A percentile compares a stretch with the other conserved stretches of the same genome.
These are phyloP conservation scores for Amphicarpaea edgeworthii DNA, from an alignment of 306 rosid genomes.

Conservation along the genomic window DNA sequence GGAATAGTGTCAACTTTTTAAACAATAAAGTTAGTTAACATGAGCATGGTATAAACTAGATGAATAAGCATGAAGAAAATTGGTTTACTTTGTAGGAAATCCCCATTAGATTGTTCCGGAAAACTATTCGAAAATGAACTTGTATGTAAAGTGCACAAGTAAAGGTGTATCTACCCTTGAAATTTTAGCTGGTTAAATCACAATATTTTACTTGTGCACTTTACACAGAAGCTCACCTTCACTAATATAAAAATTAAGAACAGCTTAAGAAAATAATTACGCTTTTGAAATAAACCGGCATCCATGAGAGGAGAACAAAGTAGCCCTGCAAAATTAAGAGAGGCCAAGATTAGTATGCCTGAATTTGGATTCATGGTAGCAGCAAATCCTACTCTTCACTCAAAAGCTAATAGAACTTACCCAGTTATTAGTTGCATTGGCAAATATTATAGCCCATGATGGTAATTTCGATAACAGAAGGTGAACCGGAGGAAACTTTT, in stretches of 20 bases:
- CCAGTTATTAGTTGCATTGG: constrained; percentile 93
- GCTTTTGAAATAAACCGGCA: constrained; percentile 95
- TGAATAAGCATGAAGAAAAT: neutral
- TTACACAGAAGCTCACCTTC: neutral
- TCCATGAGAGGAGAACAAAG: constrained; percentile 98
- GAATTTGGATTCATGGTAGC: constrained; percentile 7
- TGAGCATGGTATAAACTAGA: constrained; percentile 7
- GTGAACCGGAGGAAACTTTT: constrained; percentile 63
- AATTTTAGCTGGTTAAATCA: neutral
- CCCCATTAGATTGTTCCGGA: neutral
- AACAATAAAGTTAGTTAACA: neutral
- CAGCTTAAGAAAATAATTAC: constrained; percentile 56
- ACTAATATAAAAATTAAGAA: neutral
- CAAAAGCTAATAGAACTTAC: constrained; percentile 58
- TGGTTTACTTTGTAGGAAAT: neutral
- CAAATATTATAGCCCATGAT: constrained; percentile 86
- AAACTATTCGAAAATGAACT: neutral
- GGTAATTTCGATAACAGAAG: constrained; percentile 84
- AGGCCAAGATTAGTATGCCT: constrained; percentile 38
- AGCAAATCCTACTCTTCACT: constrained; percentile 2
- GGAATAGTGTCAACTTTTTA: too few relatives aligned
- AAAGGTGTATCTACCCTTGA: neutral
- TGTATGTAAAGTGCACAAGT: neutral
- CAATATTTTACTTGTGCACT: neutral
- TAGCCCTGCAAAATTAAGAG: constrained; percentile 72